Conservation (phyloP, 1,284 basidiomycete genomes). For the Afroboletus lepidellus region DNA sequence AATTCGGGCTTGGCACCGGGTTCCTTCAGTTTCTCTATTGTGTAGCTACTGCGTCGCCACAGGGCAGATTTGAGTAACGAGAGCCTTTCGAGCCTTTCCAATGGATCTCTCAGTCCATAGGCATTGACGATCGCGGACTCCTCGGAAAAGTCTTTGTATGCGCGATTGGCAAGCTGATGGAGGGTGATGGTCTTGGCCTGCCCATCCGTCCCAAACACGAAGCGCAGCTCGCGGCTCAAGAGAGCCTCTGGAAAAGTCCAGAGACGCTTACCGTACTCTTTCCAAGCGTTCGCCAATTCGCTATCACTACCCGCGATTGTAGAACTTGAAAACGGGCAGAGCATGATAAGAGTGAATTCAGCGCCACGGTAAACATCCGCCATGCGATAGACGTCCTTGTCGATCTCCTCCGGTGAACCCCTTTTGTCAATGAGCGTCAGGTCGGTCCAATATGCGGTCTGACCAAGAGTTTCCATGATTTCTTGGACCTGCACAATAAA, state of each 20-base stretch:
- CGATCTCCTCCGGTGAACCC: conserved; percentile 6
- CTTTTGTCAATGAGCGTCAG: too few species aligned
- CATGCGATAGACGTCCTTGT: conserved; percentile 29
- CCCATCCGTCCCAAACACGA: conserved; percentile 8
- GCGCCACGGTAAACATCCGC: conserved; percentile 28
- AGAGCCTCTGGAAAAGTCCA: conserved; percentile 22
- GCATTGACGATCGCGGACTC: conserved; percentile 28
- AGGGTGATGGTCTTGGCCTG: conserved; percentile 23
- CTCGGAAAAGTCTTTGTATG: conserved; percentile 15
- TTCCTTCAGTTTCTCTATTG: not conserved
- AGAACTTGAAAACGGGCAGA: conserved; percentile 7
- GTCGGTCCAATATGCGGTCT: conserved; percentile 30
- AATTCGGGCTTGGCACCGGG: not conserved
- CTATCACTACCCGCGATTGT: too few species aligned
- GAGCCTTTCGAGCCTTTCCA: conserved; percentile 30
- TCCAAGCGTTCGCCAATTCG: not conserved
- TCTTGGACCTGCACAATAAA: conserved; percentile 13
- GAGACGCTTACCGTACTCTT: too few species aligned
- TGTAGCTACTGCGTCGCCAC: conserved; percentile 21
- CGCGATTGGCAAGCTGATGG: conserved; percentile 25
- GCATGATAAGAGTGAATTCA: conserved; percentile 29
- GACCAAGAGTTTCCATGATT: conserved; percentile 7
- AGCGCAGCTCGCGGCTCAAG: conserved; percentile 20
- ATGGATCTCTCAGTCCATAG: conserved; percentile 22
- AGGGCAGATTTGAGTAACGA: conserved; percentile 23